Evolutionary conservation across 2,329 filamentous ascomycete genomes (phyloP), one percentile per base, ranked within the genome.

Genomic region (Sarocladiaceae sp.): DNA sequence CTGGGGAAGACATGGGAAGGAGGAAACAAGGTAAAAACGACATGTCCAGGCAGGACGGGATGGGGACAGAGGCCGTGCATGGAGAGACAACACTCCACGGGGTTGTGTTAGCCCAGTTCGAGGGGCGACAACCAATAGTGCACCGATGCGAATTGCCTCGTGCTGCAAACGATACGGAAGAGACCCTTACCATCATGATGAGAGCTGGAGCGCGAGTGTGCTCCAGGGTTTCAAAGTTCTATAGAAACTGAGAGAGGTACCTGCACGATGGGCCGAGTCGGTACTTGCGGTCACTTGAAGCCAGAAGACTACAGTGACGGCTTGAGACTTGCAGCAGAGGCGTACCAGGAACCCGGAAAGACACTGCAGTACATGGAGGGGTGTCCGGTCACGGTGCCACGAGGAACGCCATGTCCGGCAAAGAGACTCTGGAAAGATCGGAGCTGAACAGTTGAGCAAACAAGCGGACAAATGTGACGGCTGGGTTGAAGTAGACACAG

Each of bases 381-480:
- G 56, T 55, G 54, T 55, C 52, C 58, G 53, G 51, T 56, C 57
- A 62, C 53, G 53, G 59, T 63, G 59, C 52, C 60, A 63, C 60
- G 52, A 55, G 54, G 55, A 53, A 35, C 45, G 49, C 43, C 47
- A 32, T 39, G 33, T 35, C 34, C 44, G 43, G 29, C 24, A 37
- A 44, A 43, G 41, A 32, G 26, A 21, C n/a, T 27, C 29, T 41
- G 37, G 23, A 21, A 16, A 13, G 26, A 41, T 41, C 24, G 26
- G 37, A 24, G 37, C 23, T 41, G 37, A 41, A n/a, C n/a, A n/a
- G n/a, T n/a, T n/a, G n/a, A n/a, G n/a, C n/a, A n/a, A n/a, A n/a
- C n/a, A n/a, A n/a, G n/a, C n/a, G n/a, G n/a, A n/a, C n/a, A n/a
- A n/a, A n/a, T n/a, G n/a, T n/a, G n/a, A n/a, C n/a, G n/a, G n/a